phyloP scores from a whole-genome alignment of 129 eudicot genomes.

The Chrysanthemum seticuspe region DNA sequence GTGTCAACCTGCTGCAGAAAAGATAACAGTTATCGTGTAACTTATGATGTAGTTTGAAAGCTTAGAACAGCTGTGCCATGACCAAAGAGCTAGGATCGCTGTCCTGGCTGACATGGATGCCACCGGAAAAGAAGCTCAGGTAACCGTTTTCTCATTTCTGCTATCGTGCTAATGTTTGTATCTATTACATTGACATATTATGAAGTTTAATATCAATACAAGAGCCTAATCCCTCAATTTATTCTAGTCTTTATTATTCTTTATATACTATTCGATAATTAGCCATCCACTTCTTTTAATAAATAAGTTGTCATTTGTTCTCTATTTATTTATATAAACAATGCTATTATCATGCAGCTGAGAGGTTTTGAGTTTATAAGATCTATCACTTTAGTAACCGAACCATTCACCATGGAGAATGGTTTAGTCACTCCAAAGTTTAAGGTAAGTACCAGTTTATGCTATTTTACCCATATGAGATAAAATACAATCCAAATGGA shows the following conservation, averaged over 20 bases:
- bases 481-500: neutral
- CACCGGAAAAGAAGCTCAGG: constrained; percentile 74
- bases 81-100: constrained; percentile 58
- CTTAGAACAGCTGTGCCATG: constrained; percentile 58
- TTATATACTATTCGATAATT: neutral
- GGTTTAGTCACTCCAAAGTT: constrained; percentile 81
- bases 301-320: neutral
- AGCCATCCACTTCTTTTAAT: neutral
- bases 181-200: no score
- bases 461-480: no score
- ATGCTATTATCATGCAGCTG: constrained; percentile 42
- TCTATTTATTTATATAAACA: neutral
- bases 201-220: neutral
- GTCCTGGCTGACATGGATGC: constrained; percentile 80
- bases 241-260: neutral
- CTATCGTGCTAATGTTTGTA: neutral
- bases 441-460: constrained; percentile 42
- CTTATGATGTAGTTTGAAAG: constrained; percentile 46
- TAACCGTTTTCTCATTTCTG: constrained; percentile 11
- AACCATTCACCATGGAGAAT: constrained; percentile 79
- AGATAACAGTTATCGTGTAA: neutral
- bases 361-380: constrained; percentile 81
- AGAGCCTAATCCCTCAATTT: neutral
- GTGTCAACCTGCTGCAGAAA: neutral
- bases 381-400: constrained; percentile 66